A percentile compares a stretch with the other conserved stretches of the same genome.
These are phyloP conservation scores for Byssochlamys sp. DNA, from an alignment of 2,329 filamentous ascomycete species.

Conservation along the genomic window DNA sequence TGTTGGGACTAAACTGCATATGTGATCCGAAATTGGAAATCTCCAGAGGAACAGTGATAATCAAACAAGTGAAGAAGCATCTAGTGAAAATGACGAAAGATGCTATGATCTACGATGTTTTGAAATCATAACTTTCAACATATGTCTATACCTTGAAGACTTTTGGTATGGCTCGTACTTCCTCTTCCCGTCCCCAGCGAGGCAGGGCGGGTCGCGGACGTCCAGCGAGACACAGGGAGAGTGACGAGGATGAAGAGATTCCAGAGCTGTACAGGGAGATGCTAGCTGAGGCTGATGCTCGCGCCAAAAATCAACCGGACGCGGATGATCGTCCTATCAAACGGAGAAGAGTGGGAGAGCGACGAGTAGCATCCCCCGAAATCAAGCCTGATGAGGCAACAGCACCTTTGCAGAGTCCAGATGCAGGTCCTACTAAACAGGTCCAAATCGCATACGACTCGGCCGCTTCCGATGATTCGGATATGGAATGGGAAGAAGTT, in stretches of 20 bases:
- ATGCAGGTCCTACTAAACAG: slow-evolving; percentile 6
- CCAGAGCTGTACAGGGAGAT: slow-evolving; percentile 33
- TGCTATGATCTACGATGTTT: neutral
- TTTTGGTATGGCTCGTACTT: slow-evolving; percentile 13
- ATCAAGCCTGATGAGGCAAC: slow-evolving; percentile 5
- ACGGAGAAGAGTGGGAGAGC: slow-evolving; percentile 26
- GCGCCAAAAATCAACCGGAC: slow-evolving; percentile 17
- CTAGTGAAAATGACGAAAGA: neutral
- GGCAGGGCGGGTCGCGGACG: slow-evolving; percentile 6
- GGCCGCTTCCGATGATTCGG: slow-evolving; percentile 46
- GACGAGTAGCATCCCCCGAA: slow-evolving; percentile 8
- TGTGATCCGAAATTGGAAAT: neutral
- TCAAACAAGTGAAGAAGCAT: neutral
- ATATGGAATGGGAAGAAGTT: slow-evolving; percentile 36
- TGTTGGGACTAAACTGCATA: neutral
- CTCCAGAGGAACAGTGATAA: neutral
- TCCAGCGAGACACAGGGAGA: slow-evolving; percentile 5
- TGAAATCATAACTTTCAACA: neutral
- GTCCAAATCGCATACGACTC: slow-evolving; percentile 28
- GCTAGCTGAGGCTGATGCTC: slow-evolving; percentile 31
- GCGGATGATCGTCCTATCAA: slow-evolving; percentile 24
- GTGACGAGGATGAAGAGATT: slow-evolving; percentile 17
- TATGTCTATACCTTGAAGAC: neutral
- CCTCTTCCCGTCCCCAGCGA: slow-evolving; percentile 9
- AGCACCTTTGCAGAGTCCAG: slow-evolving; percentile 1